Evolutionary conservation across 2,329 filamentous ascomycete species (phyloP).

Genomic region (Phialophora chinensis): DNA sequence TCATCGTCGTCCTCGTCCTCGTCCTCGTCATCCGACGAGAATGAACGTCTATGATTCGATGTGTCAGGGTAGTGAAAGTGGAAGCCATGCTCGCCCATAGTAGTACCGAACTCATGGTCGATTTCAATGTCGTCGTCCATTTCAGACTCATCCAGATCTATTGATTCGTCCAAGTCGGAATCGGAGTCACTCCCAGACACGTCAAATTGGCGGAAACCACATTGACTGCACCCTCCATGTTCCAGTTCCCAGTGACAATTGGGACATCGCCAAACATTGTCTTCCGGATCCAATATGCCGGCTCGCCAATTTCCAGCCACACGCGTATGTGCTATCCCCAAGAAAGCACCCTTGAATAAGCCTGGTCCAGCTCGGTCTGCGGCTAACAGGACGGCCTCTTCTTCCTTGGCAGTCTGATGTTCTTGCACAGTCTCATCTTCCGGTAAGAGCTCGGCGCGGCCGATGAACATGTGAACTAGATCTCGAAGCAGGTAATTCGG

Average conservation of each 20-base stretch:
- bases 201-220: slow-evolving; percentile 50
- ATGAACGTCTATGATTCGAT: background rate
- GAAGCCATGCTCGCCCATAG: slow-evolving; percentile 17
- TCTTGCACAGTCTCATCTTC: slow-evolving; percentile 68
- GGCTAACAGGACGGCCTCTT: slow-evolving; percentile 66
- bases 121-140: slow-evolving; percentile 32
- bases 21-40: slow-evolving; percentile 11
- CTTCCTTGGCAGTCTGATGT: slow-evolving; percentile 62
- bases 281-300: slow-evolving; percentile 59
- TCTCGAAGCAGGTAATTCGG: slow-evolving; percentile 71
- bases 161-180: slow-evolving; percentile 18
- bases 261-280: slow-evolving; percentile 68
- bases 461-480: slow-evolving; percentile 67
- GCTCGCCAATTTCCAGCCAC: slow-evolving; percentile 37
- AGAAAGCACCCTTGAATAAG: slow-evolving; percentile 68
- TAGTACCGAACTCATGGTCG: slow-evolving; percentile 24
- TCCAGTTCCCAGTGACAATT: slow-evolving; percentile 68
- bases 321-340: slow-evolving; percentile 33
- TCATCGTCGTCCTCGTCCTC: slow-evolving; percentile 23
- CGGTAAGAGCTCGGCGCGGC: slow-evolving; percentile 65
- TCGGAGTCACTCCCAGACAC: slow-evolving; percentile 45
- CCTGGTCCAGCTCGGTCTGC: slow-evolving; percentile 65
- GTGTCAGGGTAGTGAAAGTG: slow-evolving; percentile 14
- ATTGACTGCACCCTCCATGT: slow-evolving; percentile 63
- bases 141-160: slow-evolving; percentile 23